Base-by-base conservation (phyloP, 176 grass and related monocot species). In the Pharus latifolius region DNA sequence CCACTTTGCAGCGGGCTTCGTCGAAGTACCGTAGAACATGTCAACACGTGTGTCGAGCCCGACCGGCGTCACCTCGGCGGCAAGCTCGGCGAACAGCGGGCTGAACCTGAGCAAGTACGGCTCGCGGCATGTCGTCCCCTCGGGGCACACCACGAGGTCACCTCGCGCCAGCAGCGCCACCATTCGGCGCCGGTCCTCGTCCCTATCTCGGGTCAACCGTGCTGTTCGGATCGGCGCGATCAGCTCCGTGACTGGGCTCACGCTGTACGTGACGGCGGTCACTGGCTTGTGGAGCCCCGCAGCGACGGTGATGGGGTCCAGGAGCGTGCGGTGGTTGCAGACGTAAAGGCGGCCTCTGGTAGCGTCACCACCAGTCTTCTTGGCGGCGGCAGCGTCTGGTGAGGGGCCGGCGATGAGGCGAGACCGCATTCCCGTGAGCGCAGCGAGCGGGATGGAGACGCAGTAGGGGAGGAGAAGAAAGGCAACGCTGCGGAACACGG, bases 291-390 rank as follows among this genome's bases (percentile, higher is more conserved):
- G 65, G 3, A 96, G 46, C 0, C 66, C 63, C 1, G 63, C 78
- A 14, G 88, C 87, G 59, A 96, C 66, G 33, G 75, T 87, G 41
- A 96, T 85, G 10, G 88, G 88, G 63, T 96, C 92, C 10, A 96
- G 88, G n/a, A 96, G 92, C 1, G 92, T 96, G 42, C 92, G 88
- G 28, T 96, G 92, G 82, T 96, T 96, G 75, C 88, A 91, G 2
- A 91, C 85, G 15, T 85, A 91, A 48, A 91, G 70, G 9, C 75
- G 80, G 1, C 91, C 74, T 0, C 18, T 35, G 3, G 26, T 3
- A 0, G 24, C 10, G 17, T 3, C n/a, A n/a, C n/a, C n/a, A n/a
- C n/a, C n/a, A n/a, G n/a, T 23, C 9, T 23, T 14, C 3, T 7
- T 7, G 3, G 16, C 7, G 37, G 30, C 23, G 3, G 16, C 7